Conservation (phyloP, 2,329 filamentous ascomycete genomes). For the Dothistroma septosporum region DNA sequence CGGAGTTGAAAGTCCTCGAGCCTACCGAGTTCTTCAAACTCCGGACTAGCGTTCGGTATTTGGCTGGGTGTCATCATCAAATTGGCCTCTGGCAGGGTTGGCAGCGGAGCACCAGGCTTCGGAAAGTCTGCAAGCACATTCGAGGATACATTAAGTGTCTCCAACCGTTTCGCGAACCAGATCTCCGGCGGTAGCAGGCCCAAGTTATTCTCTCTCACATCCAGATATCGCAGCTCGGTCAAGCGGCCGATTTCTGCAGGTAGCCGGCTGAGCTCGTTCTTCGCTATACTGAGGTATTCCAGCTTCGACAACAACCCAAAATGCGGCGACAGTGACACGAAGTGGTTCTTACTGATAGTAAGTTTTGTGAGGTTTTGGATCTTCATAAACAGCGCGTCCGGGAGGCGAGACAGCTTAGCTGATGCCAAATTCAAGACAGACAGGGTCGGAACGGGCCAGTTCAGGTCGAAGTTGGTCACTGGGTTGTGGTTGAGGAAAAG, state of each 20-base stretch:
- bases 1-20: conserved; percentile 61
- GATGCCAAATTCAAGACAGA: conserved; percentile 86
- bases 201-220: conserved; percentile 91
- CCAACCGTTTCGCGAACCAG: conserved; percentile 90
- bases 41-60: conserved; percentile 51
- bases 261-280: conserved; percentile 80
- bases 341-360: conserved; percentile 90
- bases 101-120: conserved; percentile 67
- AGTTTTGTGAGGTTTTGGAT: conserved; percentile 83
- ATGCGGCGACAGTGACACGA: conserved; percentile 80
- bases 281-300: conserved; percentile 89
- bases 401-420: conserved; percentile 82
- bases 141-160: conserved; percentile 90
- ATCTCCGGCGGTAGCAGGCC: conserved; percentile 83
- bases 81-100: conserved; percentile 34
- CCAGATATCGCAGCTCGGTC: conserved; percentile 75
- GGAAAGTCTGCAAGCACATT: conserved; percentile 90
- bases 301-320: conserved; percentile 78
- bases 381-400: conserved; percentile 80
- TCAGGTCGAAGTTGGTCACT: conserved; percentile 86
- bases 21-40: conserved; percentile 71
- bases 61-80: conserved; percentile 42
- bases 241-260: conserved; percentile 86
- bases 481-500: conserved; percentile 93
- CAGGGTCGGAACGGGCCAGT: conserved; percentile 70